phyloP scores from a whole-genome alignment of 345 rosid species.

The Pugionium cornutum region DNA sequence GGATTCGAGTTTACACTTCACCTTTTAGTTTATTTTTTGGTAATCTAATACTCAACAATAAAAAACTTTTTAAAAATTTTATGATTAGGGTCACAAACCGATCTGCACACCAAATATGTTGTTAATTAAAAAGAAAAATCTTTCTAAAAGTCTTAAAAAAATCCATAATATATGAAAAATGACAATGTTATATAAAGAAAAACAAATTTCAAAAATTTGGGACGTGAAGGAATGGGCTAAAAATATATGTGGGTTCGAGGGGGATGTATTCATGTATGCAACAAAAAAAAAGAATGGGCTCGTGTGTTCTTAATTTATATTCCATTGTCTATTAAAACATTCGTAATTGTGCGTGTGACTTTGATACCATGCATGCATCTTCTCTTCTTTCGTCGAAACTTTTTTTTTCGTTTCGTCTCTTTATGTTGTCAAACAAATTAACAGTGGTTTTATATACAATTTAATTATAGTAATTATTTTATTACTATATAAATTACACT shows the following conservation, averaged over 20 bases:
- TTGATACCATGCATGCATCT: conserved; percentile 35
- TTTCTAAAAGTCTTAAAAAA: too few relatives aligned
- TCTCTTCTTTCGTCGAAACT: background rate
- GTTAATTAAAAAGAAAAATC: background rate
- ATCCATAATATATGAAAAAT: too few relatives aligned
- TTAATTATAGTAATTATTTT: background rate
- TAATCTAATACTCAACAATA: background rate
- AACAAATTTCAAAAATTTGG: background rate
- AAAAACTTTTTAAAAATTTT: background rate
- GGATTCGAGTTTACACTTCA: background rate
- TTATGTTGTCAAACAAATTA: conserved; percentile 4
- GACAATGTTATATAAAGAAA: background rate
- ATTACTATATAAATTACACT: background rate
- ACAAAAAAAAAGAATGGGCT: conserved; percentile 15
- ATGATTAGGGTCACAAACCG: too few relatives aligned
- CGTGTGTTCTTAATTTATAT: conserved; percentile 10
- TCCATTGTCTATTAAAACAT: conserved; percentile 18
- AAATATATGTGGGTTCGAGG: conserved; percentile 3
- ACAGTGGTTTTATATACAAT: too few relatives aligned
- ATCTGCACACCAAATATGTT: background rate
- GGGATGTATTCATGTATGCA: conserved; percentile 20
- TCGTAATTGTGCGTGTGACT: conserved; percentile 21
- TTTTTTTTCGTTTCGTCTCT: background rate
- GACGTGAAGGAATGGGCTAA: background rate
- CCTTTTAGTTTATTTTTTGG: background rate